These are phyloP conservation scores for Mallotus japonicus DNA, from an alignment of 441 rosid species.

Conservation along the genomic window DNA sequence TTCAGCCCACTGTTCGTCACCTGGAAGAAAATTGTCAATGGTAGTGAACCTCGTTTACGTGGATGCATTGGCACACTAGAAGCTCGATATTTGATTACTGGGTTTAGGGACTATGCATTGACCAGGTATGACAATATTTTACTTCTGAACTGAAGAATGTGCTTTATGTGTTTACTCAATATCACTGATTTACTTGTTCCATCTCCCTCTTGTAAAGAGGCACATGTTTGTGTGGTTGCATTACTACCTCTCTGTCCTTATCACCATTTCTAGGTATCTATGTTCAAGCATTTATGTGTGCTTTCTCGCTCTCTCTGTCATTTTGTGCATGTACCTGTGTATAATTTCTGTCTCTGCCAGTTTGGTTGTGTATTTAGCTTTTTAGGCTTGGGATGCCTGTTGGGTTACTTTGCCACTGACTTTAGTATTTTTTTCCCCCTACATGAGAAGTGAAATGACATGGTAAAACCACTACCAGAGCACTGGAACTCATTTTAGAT, in stretches of 20 bases:
- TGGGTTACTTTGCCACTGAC: not conserved
- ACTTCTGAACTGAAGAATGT: not conserved
- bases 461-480: not conserved
- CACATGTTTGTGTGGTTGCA: not conserved
- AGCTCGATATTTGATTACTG: slow-evolving; percentile 74
- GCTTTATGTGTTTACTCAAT: not conserved
- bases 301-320: too few species aligned
- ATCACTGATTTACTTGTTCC: not conserved
- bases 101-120: slow-evolving; percentile 92
- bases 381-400: not conserved
- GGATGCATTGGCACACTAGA: slow-evolving; percentile 98
- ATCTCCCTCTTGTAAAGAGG: not conserved
- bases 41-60: slow-evolving; percentile 90
- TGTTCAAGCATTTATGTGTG: too few species aligned
- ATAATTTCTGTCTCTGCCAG: not conserved
- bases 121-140: slow-evolving; percentile 56
- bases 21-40: slow-evolving; percentile 89
- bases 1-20: slow-evolving; percentile 95
- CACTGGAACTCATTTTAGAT: too few species aligned
- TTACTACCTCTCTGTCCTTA: not conserved
- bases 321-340: not conserved
- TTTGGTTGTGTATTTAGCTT: not conserved
- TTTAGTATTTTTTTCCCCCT: not conserved
- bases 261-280: not conserved
- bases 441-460: not conserved